These are phyloP conservation scores for Coix lacrymajobi DNA, from an alignment of 176 grass and related monocot species.

Conservation along the genomic window DNA sequence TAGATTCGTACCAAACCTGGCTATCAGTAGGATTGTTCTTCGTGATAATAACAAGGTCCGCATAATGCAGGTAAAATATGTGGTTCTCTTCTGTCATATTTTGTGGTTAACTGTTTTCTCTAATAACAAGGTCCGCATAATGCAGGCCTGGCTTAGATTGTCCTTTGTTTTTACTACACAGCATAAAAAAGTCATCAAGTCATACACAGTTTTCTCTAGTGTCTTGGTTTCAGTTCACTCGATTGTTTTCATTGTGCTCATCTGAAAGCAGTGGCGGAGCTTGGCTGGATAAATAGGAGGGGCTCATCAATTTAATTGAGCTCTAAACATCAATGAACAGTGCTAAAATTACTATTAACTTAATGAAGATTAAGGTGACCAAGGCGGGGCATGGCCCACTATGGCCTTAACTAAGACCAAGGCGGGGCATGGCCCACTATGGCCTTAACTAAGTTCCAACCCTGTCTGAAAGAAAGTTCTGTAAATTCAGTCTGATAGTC, in stretches of 20 bases:
- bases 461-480: not conserved
- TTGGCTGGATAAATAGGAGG: no score
- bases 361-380: no score
- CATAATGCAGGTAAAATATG: conserved; percentile 75
- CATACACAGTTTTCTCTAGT: not conserved
- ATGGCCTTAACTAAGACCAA: no score
- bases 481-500: not conserved
- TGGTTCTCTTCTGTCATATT: not conserved
- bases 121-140: not conserved
- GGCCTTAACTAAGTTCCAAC: no score
- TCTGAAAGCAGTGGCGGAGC: not conserved
- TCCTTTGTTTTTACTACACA: not conserved
- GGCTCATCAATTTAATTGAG: no score
- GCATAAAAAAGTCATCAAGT: not conserved
- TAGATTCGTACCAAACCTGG: conserved; percentile 97
- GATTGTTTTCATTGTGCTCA: not conserved
- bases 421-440: no score
- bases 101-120: not conserved
- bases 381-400: no score
- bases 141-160: not conserved
- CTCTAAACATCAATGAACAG: no score
- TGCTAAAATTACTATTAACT: no score
- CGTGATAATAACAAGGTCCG: conserved; percentile 98
- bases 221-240: not conserved
- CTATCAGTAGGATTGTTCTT: conserved; percentile 83